These are phyloP conservation scores for Aurantiochytrium sp. DNA, from an alignment of 108 stramenopile species.

Conservation along the genomic window DNA sequence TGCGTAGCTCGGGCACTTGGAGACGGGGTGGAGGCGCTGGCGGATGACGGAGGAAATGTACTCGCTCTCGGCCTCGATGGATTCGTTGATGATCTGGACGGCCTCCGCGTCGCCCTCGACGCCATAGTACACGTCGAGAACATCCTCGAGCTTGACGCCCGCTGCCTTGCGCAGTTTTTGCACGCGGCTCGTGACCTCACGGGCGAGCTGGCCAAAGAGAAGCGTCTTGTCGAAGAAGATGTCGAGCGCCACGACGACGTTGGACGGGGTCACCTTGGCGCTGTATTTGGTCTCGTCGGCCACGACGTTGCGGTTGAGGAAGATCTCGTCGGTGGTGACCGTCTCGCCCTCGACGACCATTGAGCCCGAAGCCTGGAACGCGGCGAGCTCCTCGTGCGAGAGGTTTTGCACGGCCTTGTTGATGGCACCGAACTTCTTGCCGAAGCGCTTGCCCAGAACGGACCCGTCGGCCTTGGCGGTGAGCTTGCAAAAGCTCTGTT, in stretches of 20 bases:
- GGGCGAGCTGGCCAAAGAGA: constrained; percentile 70
- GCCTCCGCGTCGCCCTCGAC: constrained; percentile 55
- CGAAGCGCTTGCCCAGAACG: constrained; percentile 84
- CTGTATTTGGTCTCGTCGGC: constrained; percentile 86
- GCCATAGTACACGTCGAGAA: constrained; percentile 80
- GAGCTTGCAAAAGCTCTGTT: constrained; percentile 84
- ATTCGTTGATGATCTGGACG: constrained; percentile 62
- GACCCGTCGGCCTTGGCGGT: constrained; percentile 80
- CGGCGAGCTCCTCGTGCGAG: constrained; percentile 64
- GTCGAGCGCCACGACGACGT: constrained; percentile 87
- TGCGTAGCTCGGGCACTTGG: neutral
- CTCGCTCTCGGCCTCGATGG: constrained; percentile 51
- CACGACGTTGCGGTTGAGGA: constrained; percentile 77
- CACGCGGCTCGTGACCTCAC: constrained; percentile 88
- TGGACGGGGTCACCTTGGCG: constrained; percentile 75
- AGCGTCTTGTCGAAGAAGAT: constrained; percentile 89
- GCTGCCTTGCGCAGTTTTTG: constrained; percentile 92
- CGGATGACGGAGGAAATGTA: neutral
- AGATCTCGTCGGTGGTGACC: constrained; percentile 63
- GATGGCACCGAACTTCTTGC: constrained; percentile 79
- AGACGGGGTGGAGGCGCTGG: neutral
- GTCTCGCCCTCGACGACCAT: constrained; percentile 69
- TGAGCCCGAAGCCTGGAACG: constrained; percentile 68
- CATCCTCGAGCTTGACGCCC: constrained; percentile 75
- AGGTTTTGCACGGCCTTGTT: constrained; percentile 39